Conservation (phyloP, 2,329 filamentous ascomycete species). For the Pseudogymnoascus sp. region DNA sequence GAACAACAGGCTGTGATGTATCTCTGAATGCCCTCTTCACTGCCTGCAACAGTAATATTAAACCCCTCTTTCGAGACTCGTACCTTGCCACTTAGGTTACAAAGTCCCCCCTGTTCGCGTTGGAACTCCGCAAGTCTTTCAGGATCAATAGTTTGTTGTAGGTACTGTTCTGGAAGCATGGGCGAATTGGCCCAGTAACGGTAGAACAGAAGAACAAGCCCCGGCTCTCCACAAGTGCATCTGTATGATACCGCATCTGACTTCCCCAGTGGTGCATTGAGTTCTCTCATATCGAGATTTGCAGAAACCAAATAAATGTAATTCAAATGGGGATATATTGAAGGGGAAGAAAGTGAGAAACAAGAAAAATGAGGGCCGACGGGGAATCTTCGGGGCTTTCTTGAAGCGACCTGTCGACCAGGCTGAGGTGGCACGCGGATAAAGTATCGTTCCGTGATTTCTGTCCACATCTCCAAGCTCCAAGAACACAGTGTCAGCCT, state of each 20-base stretch:
- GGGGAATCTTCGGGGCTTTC: background rate
- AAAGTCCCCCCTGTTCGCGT: conserved; percentile 13
- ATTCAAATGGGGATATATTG: background rate
- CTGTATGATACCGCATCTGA: conserved; percentile 27
- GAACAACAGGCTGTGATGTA: conserved; percentile 23
- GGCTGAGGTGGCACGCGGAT: conserved; percentile 5
- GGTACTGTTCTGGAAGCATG: conserved; percentile 13
- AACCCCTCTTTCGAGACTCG: conserved; percentile 27
- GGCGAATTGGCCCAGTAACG: conserved; percentile 26
- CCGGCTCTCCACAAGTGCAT: conserved; percentile 24
- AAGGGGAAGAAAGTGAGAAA: background rate
- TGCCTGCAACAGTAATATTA: conserved; percentile 28
- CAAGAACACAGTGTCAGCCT: conserved; percentile 12
- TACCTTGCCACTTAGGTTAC: conserved; percentile 25
- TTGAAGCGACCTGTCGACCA: background rate
- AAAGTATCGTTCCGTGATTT: background rate
- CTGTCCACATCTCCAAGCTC: conserved; percentile 7
- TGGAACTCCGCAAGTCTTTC: conserved; percentile 22
- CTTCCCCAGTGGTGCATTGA: conserved; percentile 12
- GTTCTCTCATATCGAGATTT: background rate
- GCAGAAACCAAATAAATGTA: background rate
- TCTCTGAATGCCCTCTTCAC: conserved; percentile 14
- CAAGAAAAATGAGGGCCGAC: background rate
- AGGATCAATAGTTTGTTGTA: conserved; percentile 10
- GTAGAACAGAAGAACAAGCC: conserved; percentile 28